Evolutionary conservation across 148 eudicot genomes (phyloP).

Genomic region (Linanthus parryae): DNA sequence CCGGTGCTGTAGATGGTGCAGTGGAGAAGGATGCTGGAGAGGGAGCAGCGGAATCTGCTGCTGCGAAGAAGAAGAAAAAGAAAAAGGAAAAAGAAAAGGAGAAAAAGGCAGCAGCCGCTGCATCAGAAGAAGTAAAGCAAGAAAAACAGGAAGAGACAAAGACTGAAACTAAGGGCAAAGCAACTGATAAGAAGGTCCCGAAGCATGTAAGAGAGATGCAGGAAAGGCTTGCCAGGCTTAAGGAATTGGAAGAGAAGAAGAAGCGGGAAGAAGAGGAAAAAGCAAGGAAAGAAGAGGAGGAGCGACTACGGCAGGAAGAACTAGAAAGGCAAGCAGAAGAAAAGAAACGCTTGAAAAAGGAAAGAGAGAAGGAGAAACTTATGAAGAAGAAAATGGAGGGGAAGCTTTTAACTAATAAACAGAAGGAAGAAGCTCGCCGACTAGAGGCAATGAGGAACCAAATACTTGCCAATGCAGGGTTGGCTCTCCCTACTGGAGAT

Average conservation of each 20-base stretch:
- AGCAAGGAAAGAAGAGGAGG: constrained; percentile 83
- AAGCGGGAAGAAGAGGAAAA: constrained; percentile 84
- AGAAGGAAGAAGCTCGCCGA: constrained; percentile 86
- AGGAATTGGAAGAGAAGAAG: constrained; percentile 70
- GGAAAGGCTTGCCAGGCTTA: constrained; percentile 68
- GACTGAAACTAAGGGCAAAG: constrained; percentile 45
- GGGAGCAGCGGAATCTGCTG: constrained; percentile 46
- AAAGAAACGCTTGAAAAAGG: constrained; percentile 67
- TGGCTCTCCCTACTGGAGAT: constrained; percentile 47
- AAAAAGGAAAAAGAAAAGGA: constrained; percentile 45
- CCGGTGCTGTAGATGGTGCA: constrained; percentile 22
- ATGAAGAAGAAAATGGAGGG: constrained; percentile 72
- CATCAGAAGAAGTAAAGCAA: constrained; percentile 24
- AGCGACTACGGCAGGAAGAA: constrained; percentile 62
- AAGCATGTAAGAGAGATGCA: constrained; percentile 89
- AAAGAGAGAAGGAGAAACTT: constrained; percentile 78
- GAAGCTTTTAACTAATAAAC: constrained; percentile 67
- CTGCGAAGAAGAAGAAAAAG: constrained; percentile 50
- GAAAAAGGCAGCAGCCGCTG: constrained; percentile 34
- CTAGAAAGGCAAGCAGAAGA: constrained; percentile 71
- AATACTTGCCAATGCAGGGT: constrained; percentile 44
- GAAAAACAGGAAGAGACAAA: constrained; percentile 52
- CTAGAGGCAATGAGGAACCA: constrained; percentile 79
- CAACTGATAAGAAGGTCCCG: constrained; percentile 65
- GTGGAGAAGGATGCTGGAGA: constrained; percentile 55